phyloP scores from a whole-genome alignment of 352 stramenopile genomes.

The Pythium apleroticum region DNA sequence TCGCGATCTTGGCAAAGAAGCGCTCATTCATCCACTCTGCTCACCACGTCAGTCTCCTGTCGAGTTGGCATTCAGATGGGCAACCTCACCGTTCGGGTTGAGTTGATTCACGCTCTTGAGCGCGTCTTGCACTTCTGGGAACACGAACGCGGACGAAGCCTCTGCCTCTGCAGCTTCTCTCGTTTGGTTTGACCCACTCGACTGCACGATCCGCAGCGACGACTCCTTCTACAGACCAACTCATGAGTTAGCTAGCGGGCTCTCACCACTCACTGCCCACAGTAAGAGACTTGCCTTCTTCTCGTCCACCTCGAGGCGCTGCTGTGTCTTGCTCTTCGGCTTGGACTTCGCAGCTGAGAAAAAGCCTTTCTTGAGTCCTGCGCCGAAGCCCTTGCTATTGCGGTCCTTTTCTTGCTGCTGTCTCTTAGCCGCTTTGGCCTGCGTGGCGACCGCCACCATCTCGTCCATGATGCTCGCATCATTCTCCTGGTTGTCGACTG shows the following conservation, averaged over 20 bases:
- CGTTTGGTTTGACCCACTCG: constrained; percentile 24
- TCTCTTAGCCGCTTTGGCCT: constrained; percentile 52
- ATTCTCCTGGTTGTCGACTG: constrained; percentile 34
- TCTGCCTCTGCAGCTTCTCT: constrained; percentile 12
- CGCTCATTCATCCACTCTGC: constrained; percentile 77
- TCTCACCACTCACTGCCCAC: not conserved
- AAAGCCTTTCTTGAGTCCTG: constrained; percentile 75
- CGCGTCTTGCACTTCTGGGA: constrained; percentile 75
- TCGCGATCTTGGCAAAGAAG: constrained; percentile 70
- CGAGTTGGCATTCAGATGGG: no score
- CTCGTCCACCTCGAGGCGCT: constrained; percentile 16
- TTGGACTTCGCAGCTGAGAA: constrained; percentile 28
- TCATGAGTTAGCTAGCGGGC: not conserved
- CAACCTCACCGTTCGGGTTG: constrained; percentile 54
- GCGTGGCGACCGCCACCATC: constrained; percentile 56
- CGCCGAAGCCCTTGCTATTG: constrained; percentile 49
- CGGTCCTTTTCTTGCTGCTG: constrained; percentile 45
- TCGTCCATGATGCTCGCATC: constrained; percentile 72
- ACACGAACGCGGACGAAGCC: constrained; percentile 39
- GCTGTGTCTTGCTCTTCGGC: not conserved
- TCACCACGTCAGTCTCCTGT: not conserved
- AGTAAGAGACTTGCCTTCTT: not conserved
- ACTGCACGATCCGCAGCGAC: constrained; percentile 33
- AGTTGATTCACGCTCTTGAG: constrained; percentile 60
- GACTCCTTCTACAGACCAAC: constrained; percentile 37